Evolutionary conservation across 2,329 filamentous ascomycete genomes (phyloP).

Genomic region (Alternaria hordeiaustralica): DNA sequence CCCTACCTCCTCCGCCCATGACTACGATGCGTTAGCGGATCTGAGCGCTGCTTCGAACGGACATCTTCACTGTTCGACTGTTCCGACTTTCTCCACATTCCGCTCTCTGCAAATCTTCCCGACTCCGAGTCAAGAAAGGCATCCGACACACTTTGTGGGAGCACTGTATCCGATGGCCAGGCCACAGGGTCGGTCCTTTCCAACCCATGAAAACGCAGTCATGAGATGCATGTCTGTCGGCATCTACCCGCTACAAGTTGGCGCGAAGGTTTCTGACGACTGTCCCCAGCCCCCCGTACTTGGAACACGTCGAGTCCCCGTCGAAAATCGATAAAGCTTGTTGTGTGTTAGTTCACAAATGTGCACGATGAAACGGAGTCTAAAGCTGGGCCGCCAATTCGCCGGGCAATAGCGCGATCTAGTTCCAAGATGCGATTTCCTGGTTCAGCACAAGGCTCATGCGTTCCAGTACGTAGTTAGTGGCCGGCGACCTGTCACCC

Average conservation of each 20-base stretch:
- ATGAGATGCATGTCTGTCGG: slow-evolving; percentile 10
- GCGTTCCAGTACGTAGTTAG: not conserved
- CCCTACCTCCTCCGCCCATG: slow-evolving; percentile 10
- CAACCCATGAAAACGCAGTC: slow-evolving; percentile 3
- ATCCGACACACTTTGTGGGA: not conserved
- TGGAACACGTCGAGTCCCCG: slow-evolving; percentile 19
- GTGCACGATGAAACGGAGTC: slow-evolving; percentile 26
- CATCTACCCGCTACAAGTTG: slow-evolving; percentile 7
- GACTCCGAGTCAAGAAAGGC: slow-evolving; percentile 6
- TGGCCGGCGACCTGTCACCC: slow-evolving; percentile 8
- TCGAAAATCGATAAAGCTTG: slow-evolving; percentile 41
- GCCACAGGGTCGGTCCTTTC: slow-evolving; percentile 4
- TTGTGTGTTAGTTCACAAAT: slow-evolving; percentile 26
- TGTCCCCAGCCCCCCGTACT: slow-evolving; percentile 21
- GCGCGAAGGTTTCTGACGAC: slow-evolving; percentile 10
- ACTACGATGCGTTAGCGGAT: slow-evolving; percentile 15
- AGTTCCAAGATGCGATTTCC: slow-evolving; percentile 2
- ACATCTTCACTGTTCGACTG: slow-evolving; percentile 17
- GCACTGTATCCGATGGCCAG: not conserved
- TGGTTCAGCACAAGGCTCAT: slow-evolving; percentile 2
- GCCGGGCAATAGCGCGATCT: slow-evolving; percentile 11
- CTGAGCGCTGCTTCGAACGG: slow-evolving; percentile 10
- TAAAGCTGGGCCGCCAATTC: slow-evolving; percentile 16
- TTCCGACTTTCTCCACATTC: slow-evolving; percentile 5
- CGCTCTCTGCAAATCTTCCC: slow-evolving; percentile 4